Evolutionary conservation across 2,329 filamentous ascomycete genomes (phyloP), one percentile per base, ranked within the genome.

Genomic region (Paradendryphiella salina): DNA sequence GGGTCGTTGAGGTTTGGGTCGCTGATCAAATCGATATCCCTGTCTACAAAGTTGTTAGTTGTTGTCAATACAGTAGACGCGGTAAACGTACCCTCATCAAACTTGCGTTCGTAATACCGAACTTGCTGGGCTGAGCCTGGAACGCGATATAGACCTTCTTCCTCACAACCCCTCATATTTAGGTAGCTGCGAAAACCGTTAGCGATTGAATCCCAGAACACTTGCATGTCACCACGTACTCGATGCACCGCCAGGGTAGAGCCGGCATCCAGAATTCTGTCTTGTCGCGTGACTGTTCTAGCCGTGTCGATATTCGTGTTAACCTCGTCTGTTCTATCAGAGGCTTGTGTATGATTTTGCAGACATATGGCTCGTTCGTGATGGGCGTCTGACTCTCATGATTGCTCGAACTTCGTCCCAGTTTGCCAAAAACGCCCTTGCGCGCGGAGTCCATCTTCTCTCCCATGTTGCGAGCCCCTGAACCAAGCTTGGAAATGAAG

Each of bases 201-300:
- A 61, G 56, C 14, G 29, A 21, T n/a, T 21, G 28, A 17, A 9
- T 20, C 3, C 13, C 7, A 26, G 5, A 8, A 4, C 1, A 14
- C 9, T 6, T 15, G 5, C 17, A 41, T 26, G n/a, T n/a, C 23
- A 76, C 81, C 68, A 76, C 81, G 68, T 75, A 85, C 80, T 97
- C 93, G 59, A 97, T 96, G 51, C 91, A 95, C 57, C 93, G 83
- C 88, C 93, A 96, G 0, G 93, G 92, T 51, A 97, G 86, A 5
- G 91, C 89, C 10, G 93, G 93, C 92, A 97, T 96, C 93, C 93
- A 97, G 69, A 95, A 97, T 68, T 96, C 93, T 0, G 93, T 97
- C 79, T 96, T 96, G 69, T 97, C 93, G 56, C 87, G 84, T 8
- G 92, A 96, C 54, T 89, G 85, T 67, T 95, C 90, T 35, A 97